Evolutionary conservation across 352 stramenopile genomes (phyloP).

Genomic region (Globisporangium carolinianum): DNA sequence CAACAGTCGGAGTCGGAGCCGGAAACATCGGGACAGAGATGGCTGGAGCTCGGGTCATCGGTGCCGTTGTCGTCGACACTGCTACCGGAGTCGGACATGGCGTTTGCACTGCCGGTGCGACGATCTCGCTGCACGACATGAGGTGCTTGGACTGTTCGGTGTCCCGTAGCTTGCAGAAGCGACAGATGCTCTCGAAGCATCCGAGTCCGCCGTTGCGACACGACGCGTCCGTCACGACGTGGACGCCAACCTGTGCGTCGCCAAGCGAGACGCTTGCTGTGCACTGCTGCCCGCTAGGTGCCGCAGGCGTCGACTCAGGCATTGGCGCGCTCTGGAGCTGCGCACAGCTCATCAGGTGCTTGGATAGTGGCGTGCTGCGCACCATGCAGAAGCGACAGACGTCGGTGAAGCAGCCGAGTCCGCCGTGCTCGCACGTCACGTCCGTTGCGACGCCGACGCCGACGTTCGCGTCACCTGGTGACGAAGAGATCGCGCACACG

Average conservation of each 20-base stretch:
- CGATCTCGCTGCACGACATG: conserved; percentile 3
- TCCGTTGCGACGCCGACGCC: conserved; percentile 17
- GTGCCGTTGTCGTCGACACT: not conserved
- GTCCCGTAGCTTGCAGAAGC: conserved; percentile 10
- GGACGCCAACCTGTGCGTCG: conserved; percentile 9
- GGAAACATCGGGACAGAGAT: not conserved
- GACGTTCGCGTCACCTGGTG: conserved; percentile 8
- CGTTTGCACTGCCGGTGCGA: not conserved
- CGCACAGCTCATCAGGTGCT: conserved; percentile 12
- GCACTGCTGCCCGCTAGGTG: conserved; percentile 1
- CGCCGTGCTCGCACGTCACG: conserved; percentile 8
- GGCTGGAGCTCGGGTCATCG: not conserved
- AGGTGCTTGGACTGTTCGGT: conserved; percentile 13
- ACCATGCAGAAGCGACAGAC: conserved; percentile 19
- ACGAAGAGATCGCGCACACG: not conserved
- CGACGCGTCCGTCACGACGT: conserved; percentile 9
- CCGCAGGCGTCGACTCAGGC: not conserved
- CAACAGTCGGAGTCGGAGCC: not conserved
- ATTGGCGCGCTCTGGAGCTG: not conserved
- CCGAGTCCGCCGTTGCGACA: conserved; percentile 12
- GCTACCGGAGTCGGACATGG: not conserved
- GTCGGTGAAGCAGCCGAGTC: conserved; percentile 17
- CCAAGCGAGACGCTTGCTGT: conserved; percentile 4
- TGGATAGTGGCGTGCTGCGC: conserved; percentile 8
- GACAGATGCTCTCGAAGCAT: conserved; percentile 12